Base-by-base conservation (phyloP, 139 green algal species). In the Chlamydomonas sp. region DNA sequence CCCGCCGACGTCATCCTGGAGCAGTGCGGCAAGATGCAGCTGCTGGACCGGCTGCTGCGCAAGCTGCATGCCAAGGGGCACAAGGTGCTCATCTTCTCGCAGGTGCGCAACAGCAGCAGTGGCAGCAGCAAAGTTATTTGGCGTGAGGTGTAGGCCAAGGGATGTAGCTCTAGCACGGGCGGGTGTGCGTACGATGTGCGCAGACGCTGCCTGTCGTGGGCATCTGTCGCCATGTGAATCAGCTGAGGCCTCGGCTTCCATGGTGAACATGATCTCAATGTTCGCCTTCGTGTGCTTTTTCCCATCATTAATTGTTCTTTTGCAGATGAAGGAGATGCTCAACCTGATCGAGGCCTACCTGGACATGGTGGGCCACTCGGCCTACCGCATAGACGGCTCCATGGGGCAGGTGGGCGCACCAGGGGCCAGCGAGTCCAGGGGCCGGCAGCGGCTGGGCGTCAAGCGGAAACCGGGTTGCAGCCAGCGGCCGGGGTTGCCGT, bases 291-390 rank as follows among this genome's bases (percentile, higher is more conserved):
- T 49, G 31, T 49, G n/a, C 79, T 17, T n/a, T 79, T 62, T 49
- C 31, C 31, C 31, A 49, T 49, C 31, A 49, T 49, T 49, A 49
- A 49, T 49, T 89, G n/a, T 62, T 66, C 86, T 12, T 63, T 14
- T 86, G 4, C 93, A 98, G 96, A 99, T 99, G 98, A 99, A 96
- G n/a, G 95, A 96, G 88, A 98, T 99, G 97, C 94, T 99, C 90
- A 97, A 99, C 93, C 88, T 99, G 61, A 88, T 99, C 14, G 93
- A 98, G 78, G 91, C 90, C 61, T 99, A 98, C 93, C 91, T 99
- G 59, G 93, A 98, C 31, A 91, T 97, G 83, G 81, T 80, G 58
- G 96, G 96, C n/a, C 87, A 97, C 88, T n/a, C 85, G 31, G 69
- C 93, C n/a, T 95, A 88, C 84, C 95, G 98, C 91, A 97, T 99